Evolutionary conservation across 495 filamentous ascomycete species (phyloP), one percentile per base, ranked within the genome.

Genomic region (Collariella sp.): DNA sequence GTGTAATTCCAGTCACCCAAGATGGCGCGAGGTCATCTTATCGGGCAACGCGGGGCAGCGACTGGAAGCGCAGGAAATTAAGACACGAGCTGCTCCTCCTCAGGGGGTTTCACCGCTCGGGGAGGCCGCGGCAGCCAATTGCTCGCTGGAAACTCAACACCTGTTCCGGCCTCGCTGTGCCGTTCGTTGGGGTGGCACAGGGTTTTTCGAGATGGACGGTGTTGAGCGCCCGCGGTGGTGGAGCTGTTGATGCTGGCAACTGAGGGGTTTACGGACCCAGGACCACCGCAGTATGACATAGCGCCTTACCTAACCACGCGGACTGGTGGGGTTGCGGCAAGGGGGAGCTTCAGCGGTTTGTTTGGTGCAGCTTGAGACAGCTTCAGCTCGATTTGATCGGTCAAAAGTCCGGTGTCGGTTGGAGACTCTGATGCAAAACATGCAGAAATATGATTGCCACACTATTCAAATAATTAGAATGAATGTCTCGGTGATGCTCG

Each of bases 21-120:
- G 13, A 50, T 44, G 5, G 52, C 26, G 53, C 43, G 50, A 54
- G 42, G 50, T 50, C 33, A 67, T 67, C 64, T 66, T 66, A 66
- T 66, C 64, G 46, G 29, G 19, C 19, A 48, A 52, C 59, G 64
- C 61, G 64, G 64, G 64, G 64, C 59, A 55, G 13, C 33, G 18
- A 44, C 45, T 46, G 49, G 42, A 16, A 53, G 41, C 51, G 26
- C 49, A 44, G 31, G 31, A 43, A 20, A 15, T 18, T 18, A 29
- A 44, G 40, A 19, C 41, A 15, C 29, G n/a, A 20, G 3, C 45
- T 20, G 34, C 44, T 9, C 2, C 23, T 47, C 1, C 20, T 39
- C 26, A 11, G 38, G 23, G 23, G 11, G 44, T 29, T 34, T 13
- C 5, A 15, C 19, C 23, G 24, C 4, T 31, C 10, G n/a, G 15